Percentiles rank a stretch among this genome's conserved stretches.
phyloP scores from a whole-genome alignment of 1,284 basidiomycete species.

The Coniophora puteana region DNA sequence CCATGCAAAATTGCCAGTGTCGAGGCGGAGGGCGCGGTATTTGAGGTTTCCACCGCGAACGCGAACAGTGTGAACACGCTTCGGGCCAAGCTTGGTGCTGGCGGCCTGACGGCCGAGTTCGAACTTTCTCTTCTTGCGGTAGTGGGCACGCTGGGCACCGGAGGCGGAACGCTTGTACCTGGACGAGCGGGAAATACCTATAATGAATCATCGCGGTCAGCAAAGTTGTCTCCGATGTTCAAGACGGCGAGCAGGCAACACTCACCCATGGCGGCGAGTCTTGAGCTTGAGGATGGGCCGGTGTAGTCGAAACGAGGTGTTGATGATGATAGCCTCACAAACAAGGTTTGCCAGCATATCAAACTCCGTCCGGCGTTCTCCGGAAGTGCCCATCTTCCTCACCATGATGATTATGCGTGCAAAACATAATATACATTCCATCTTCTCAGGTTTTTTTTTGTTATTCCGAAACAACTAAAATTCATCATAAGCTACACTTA shows the following conservation, averaged over 20 bases:
- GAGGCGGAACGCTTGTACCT: slow-evolving; percentile 93
- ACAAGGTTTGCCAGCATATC: slow-evolving; percentile 27
- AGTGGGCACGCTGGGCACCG: slow-evolving; percentile 91
- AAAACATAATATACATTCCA: neutral
- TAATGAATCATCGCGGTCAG: slow-evolving; percentile 6
- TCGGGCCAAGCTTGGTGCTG: slow-evolving; percentile 90
- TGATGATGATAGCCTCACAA: slow-evolving; percentile 29
- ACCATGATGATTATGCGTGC: neutral
- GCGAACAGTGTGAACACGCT: slow-evolving; percentile 91
- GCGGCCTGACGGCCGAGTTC: slow-evolving; percentile 96
- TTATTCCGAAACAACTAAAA: no score
- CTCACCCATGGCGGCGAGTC: slow-evolving; percentile 53
- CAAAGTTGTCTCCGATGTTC: slow-evolving; percentile 7
- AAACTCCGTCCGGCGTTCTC: slow-evolving; percentile 23
- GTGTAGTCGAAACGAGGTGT: slow-evolving; percentile 11
- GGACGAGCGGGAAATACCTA: slow-evolving; percentile 92
- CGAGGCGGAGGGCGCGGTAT: slow-evolving; percentile 91
- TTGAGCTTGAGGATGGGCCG: slow-evolving; percentile 32
- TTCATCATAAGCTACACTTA: no score
- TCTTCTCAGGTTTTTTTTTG: neutral
- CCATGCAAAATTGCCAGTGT: slow-evolving; percentile 96
- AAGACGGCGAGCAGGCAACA: slow-evolving; percentile 20
- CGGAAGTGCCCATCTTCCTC: slow-evolving; percentile 12
- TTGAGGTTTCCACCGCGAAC: slow-evolving; percentile 93
- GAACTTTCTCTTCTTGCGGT: slow-evolving; percentile 99